Base-by-base conservation (phyloP, 2,329 filamentous ascomycete genomes). In the Drechslerella coelobrocha region DNA sequence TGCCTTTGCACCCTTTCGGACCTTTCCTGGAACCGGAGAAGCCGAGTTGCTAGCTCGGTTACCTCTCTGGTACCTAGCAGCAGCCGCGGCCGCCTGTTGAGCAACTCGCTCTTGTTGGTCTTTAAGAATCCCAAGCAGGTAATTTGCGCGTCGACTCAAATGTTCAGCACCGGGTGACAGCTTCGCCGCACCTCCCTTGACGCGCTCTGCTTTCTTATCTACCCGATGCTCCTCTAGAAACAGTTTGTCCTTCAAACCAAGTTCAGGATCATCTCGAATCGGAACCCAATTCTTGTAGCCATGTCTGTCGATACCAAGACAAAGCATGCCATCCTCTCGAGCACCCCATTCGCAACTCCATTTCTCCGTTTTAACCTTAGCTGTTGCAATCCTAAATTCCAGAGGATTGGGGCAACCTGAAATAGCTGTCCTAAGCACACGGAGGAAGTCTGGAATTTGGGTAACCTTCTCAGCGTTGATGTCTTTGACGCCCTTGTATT, bases 151-250 rank as follows among this genome's bases (percentile, higher is more conserved):
- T 51, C 94, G 91, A 59, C 97, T 93, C 47, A 99, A 86, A 78
- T 99, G 94, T 26, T 99, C 94, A 21, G 94, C 93, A n/a, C 94
- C 94, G 2, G 94, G 94, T 6, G 75, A 75, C 19, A 72, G 17
- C 51, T 76, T 76, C 14, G 60, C 61, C 7, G 61, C 69, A 17
- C 60, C 68, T 1, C 93, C 96, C 76, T 91, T 91, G 76, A 83
- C 89, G 34, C 94, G 89, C 79, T 97, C 92, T 76, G 94, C 92
- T 78, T 97, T 97, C 81, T 95, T 94, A 78, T 96, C 94, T 17
- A 97, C 93, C n/a, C 93, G 89, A 78, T 97, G 92, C 79, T 99
- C 95, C 78, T 99, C 94, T 0, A 99, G 81, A 81, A 96, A 99
- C 78, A 97, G 90, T 77, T 97, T 97, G 76, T 96, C 92, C 1